A percentile compares a stretch with the other conserved stretches of the same genome.
Conservation (phyloP, 1,284 basidiomycete genomes). For the Naganishia sp. region DNA sequence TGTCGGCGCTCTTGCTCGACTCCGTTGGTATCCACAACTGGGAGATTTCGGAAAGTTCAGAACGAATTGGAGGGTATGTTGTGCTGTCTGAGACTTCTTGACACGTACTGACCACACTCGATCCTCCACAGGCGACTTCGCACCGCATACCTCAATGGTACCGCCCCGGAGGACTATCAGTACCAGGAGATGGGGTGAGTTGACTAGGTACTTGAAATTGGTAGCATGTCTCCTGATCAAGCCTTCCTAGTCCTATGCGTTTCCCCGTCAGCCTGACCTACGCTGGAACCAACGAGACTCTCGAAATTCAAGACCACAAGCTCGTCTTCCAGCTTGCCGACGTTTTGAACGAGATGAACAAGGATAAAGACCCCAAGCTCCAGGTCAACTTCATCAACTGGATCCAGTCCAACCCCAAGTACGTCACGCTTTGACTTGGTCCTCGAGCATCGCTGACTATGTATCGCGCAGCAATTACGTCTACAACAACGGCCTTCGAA, state of each 20-base stretch:
- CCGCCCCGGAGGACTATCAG: constrained; percentile 38
- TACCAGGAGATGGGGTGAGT: constrained; percentile 41
- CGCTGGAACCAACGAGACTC: constrained; percentile 37
- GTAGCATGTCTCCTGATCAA: neutral
- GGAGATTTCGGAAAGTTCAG: constrained; percentile 38
- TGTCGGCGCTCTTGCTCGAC: constrained; percentile 38
- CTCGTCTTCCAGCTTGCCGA: constrained; percentile 43
- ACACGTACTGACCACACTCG: neutral
- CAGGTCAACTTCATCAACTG: constrained; percentile 40
- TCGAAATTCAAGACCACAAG: constrained; percentile 39
- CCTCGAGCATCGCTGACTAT: neutral
- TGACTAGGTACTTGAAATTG: too few species aligned
- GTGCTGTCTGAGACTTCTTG: neutral
- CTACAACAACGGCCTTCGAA: constrained; percentile 35
- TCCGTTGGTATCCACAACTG: constrained; percentile 39
- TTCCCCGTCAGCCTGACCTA: constrained; percentile 38
- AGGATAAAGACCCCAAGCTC: constrained; percentile 31
- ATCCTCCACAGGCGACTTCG: constrained; percentile 33
- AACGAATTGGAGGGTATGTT: constrained; percentile 38
- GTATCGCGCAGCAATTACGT: constrained; percentile 31
- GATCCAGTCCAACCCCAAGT: constrained; percentile 37
- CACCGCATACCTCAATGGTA: constrained; percentile 38
- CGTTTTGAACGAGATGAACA: constrained; percentile 38
- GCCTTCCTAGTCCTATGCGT: constrained; percentile 36
- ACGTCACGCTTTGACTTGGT: neutral